phyloP scores from a whole-genome alignment of 225 moss, liverwort and hornwort genomes.

The Neckera pumila region DNA sequence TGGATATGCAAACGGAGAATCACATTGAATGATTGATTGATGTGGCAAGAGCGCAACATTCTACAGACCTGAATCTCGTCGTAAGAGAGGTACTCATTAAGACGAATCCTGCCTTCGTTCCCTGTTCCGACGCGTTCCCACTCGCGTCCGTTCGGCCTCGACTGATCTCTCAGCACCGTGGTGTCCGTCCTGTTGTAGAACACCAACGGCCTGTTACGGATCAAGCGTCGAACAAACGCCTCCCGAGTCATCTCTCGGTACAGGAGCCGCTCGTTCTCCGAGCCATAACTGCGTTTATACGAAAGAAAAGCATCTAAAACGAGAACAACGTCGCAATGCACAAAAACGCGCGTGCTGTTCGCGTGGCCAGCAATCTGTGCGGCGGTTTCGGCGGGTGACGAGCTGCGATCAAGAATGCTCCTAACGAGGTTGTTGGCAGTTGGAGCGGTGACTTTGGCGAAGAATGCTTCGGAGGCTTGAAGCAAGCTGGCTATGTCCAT shows the following conservation, averaged over 20 bases:
- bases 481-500: not conserved
- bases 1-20: not conserved
- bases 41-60: not conserved
- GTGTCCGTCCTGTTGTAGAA: not conserved
- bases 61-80: constrained; percentile 17
- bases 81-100: constrained; percentile 11
- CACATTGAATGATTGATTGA: not conserved
- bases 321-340: not conserved
- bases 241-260: not conserved
- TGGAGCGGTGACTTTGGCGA: not conserved
- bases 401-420: constrained; percentile 1
- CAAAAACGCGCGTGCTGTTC: not conserved
- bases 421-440: not conserved
- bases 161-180: constrained; percentile 1
- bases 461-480: constrained; percentile 4
- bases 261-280: not conserved
- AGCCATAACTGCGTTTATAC: constrained; percentile 3
- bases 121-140: constrained; percentile 4
- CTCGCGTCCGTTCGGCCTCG: not conserved
- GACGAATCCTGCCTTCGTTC: not conserved
- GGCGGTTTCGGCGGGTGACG: not conserved
- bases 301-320: constrained; percentile 2
- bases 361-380: not conserved
- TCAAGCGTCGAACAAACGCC: constrained; percentile 2
- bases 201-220: not conserved